Base-by-base conservation (phyloP, 257 asterid species). In the Dorcoceras hygrometricum region DNA sequence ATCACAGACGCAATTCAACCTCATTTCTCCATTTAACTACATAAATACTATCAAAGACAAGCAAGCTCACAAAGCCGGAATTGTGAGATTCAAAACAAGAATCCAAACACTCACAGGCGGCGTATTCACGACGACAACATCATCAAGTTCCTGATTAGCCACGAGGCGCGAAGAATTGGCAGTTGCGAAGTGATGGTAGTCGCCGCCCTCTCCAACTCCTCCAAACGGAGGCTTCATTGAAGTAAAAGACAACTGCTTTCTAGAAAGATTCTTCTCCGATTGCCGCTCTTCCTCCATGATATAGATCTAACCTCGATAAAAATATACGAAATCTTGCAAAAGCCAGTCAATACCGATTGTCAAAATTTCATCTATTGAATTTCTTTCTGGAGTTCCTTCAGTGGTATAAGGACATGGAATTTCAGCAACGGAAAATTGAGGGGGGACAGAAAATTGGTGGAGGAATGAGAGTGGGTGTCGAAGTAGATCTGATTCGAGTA, bases 171-270 rank as follows among this genome's bases (percentile, higher is more conserved):
- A 73, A 31, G 85, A 54, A 69, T 78, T 82, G 50, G 74, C 80
- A 63, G 85, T 62, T 10, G 77, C 70, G 77, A 90, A 84, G 77
- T 77, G 90, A 72, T 86, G 95, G 79, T 89, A 90, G 75, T 84
- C 97, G 29, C 75, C 79, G 60, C 68, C 72, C 18, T 69, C 62
- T 14, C 67, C 77, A 2, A 74, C 76, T 8, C 72, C 84, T 5
- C 89, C 91, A 72, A 82, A 87, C 25, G 90, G 90, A 63, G 95
- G 95, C 78, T 81, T 85, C 80, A 72, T 65, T 34, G 91, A 79
- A 68, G 94, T 73, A 73, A 87, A 84, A 26, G 89, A 75, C 75
- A 89, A 80, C 88, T 87, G 95, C 34, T 83, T 85, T 70, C 81
- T 82, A 50, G 87, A 71, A 71, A 63, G 67, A 70, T 79, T 81